phyloP scores from a whole-genome alignment of 129 eudicot genomes.

The Cynara cardunculus region DNA sequence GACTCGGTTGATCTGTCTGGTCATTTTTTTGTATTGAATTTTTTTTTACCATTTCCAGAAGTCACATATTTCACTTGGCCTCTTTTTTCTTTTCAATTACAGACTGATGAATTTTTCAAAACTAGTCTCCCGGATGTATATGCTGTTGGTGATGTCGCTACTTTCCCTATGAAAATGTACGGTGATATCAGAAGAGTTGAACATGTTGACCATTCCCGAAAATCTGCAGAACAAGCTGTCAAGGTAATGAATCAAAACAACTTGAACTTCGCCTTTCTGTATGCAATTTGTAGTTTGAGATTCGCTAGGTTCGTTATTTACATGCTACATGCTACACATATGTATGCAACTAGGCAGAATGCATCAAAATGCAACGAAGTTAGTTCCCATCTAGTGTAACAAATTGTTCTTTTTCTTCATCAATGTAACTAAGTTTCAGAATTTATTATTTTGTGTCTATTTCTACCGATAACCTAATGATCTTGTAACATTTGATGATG shows the following conservation, averaged over 20 bases:
- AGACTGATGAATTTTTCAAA: conserved; percentile 93
- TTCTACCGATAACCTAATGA: no score
- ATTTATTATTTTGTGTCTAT: no score
- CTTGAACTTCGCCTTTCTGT: neutral
- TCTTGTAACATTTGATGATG: no score
- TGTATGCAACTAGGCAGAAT: neutral
- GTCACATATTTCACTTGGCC: neutral
- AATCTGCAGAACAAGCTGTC: conserved; percentile 98
- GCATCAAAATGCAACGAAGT: neutral
- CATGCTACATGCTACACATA: neutral
- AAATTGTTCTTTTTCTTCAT: neutral
- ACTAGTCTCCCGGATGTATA: conserved; percentile 86
- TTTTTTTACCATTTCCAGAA: neutral
- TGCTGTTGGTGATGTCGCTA: conserved; percentile 99
- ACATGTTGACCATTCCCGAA: conserved; percentile 98
- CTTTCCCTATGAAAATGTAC: conserved; percentile 89
- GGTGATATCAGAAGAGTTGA: conserved; percentile 90
- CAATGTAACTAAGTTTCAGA: no score
- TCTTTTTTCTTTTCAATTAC: conserved; percentile 29
- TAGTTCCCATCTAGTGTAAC: neutral
- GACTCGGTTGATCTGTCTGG: neutral
- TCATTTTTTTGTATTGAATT: neutral
- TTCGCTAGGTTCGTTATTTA: neutral
- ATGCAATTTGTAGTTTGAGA: neutral
- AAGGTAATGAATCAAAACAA: conserved; percentile 47